Percentiles rank a stretch among this genome's conserved stretches.
These are phyloP conservation scores for Umbelopsis sp. DNA, from an alignment of 192 early-diverging fungal species.

Conservation along the genomic window DNA sequence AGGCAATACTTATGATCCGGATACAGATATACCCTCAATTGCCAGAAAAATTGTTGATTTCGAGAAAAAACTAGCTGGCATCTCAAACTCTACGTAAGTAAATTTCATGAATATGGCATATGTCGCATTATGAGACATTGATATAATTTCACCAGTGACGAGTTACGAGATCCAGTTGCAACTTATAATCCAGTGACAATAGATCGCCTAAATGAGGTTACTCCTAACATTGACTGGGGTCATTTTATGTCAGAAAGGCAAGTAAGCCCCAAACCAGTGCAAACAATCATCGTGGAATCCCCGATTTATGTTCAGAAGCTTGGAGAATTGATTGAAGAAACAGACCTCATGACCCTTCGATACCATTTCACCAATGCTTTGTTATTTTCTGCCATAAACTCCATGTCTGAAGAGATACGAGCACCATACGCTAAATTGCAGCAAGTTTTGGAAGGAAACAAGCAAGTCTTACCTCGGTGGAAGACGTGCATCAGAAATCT, in stretches of 20 bases:
- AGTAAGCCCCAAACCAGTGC: constrained; percentile 9
- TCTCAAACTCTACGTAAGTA: constrained; percentile 46
- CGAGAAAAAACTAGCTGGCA: constrained; percentile 57
- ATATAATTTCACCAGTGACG: constrained; percentile 40
- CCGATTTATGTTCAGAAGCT: constrained; percentile 51
- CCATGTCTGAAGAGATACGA: not conserved
- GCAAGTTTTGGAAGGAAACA: constrained; percentile 17
- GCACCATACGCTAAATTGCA: not conserved
- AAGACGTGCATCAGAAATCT: constrained; percentile 37
- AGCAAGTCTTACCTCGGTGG: constrained; percentile 38
- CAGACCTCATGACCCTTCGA: constrained; percentile 38
- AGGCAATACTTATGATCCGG: not conserved
- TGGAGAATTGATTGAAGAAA: constrained; percentile 40
- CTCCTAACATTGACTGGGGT: constrained; percentile 47
- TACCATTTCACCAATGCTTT: constrained; percentile 45
- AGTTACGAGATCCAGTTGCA: constrained; percentile 51
- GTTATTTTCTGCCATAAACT: not conserved
- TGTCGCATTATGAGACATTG: not conserved
- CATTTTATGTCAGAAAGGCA: constrained; percentile 31
- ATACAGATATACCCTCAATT: constrained; percentile 20
- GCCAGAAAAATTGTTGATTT: constrained; percentile 57
- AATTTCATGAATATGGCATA: not conserved
- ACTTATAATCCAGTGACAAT: constrained; percentile 51
- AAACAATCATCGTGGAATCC: constrained; percentile 50
- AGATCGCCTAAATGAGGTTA: constrained; percentile 32